Base-by-base conservation (phyloP, 2,329 filamentous ascomycete genomes). In the Ophiostoma piceae region DNA sequence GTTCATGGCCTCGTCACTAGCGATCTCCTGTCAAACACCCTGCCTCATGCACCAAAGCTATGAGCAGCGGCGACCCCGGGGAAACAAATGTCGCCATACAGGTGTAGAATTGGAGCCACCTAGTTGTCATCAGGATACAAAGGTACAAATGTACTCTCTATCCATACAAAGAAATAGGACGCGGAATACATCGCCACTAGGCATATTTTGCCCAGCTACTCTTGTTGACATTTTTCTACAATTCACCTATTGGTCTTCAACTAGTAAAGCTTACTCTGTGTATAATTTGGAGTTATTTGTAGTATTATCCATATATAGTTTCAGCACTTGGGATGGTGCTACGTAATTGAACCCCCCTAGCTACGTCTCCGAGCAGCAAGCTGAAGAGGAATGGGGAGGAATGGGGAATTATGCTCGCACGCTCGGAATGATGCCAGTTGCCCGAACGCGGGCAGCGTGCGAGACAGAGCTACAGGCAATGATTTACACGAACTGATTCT, bases 291-390 rank as follows among this genome's bases (percentile, higher is more conserved):
- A 9, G 4, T 26, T 57, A 22, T 57, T 22, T 22, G n/a, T 26
- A 12, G 43, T 47, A 57, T 57, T 57, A 26, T 57, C 19, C 51
- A 26, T 57, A 26, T 57, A 8, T 29, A 57, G 51, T 57, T 29
- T 57, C 51, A 14, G 22, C 51, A 57, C 51, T 57, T 57, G 51
- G n/a, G 22, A 62, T 16, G 57, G 57, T 62, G 57, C 57, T 62
- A 62, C 57, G 57, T 62, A 62, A 62, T 62, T 62, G 57, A 32
- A 32, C 26, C 57, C 43, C 57, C 57, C 57, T 35, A 62, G 26
- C 57, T 62, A 62, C 26, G 57, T 62, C 16, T 26, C 14, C 26
- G 57, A 16, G 22, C 26, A 32, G 57, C 11, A 32, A 62, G 57
- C 14, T 57, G 51, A 57, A 14, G 22, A 57, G 57, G 57, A 62